Percentiles rank a stretch among this genome's conserved stretches.
These are phyloP conservation scores for Polysphondylium violaceum DNA, from an alignment of 78 protist genomes.

Conservation along the genomic window DNA sequence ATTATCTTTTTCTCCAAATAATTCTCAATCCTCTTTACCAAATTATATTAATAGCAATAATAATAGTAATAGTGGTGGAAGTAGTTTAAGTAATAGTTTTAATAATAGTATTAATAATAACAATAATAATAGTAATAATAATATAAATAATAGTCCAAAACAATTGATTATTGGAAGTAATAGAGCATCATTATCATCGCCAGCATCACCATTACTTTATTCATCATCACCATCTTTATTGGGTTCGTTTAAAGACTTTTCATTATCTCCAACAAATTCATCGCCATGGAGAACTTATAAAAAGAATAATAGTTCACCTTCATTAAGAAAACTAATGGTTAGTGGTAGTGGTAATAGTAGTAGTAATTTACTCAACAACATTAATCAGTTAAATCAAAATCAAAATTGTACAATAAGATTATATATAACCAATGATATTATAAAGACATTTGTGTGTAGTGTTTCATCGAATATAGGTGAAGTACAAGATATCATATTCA, in stretches of 20 bases:
- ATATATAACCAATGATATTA: constrained; percentile 35
- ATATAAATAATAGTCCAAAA: not conserved
- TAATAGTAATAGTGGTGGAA: not conserved
- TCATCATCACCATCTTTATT: constrained; percentile 28
- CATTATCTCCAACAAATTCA: not conserved
- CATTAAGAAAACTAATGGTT: not conserved
- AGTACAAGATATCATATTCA: constrained; percentile 14
- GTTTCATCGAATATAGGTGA: constrained; percentile 37
- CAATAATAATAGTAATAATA: not conserved
- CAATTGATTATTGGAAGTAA: not conserved
- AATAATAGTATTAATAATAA: not conserved
- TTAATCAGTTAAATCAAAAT: not conserved
- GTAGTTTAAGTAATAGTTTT: not conserved
- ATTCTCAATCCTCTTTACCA: too few relatives aligned
- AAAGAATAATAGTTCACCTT: not conserved
- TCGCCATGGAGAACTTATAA: too few relatives aligned
- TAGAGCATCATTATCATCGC: not conserved
- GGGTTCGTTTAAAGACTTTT: not conserved
- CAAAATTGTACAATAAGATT: constrained; percentile 40
- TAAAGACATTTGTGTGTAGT: constrained; percentile 58
- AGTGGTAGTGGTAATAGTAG: not conserved
- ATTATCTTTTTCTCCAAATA: too few relatives aligned
- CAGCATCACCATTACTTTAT: not conserved
- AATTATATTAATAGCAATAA: constrained; percentile 1
- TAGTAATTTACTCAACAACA: not conserved